Conservation (phyloP, 139 green algal genomes). For the Tetradesmus lagerheimii region DNA sequence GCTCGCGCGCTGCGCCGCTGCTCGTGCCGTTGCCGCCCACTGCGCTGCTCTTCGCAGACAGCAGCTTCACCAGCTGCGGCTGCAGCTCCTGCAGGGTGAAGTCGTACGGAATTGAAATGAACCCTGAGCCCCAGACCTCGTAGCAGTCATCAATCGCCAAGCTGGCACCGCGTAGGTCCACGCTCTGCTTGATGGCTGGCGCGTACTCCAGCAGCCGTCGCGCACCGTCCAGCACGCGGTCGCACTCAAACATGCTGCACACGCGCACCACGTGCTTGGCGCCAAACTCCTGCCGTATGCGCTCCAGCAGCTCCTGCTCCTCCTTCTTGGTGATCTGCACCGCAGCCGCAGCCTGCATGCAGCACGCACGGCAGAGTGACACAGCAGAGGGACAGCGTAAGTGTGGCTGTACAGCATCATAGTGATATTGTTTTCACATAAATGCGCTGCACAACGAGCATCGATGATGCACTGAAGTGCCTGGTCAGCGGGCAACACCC, state of each 20-base stretch:
- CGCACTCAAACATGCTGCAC: conserved; percentile 45
- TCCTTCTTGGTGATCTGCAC: conserved; percentile 48
- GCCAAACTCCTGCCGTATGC: conserved; percentile 61
- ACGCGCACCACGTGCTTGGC: conserved; percentile 57
- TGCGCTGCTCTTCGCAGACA: not conserved
- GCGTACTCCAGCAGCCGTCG: conserved; percentile 82
- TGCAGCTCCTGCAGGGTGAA: conserved; percentile 70
- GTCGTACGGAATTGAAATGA: conserved; percentile 94
- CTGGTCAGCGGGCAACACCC: no score
- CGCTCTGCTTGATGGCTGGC: conserved; percentile 69
- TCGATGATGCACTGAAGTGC: no score
- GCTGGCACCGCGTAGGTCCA: conserved; percentile 82
- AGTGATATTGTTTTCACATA: no score
- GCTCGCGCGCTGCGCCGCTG: conserved; percentile 13
- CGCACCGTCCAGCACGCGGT: conserved; percentile 74
- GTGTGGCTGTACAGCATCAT: no score
- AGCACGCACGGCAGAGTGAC: not conserved
- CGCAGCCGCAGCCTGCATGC: conserved; percentile 33
- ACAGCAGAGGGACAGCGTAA: no score
- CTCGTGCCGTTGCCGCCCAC: conserved; percentile 18
- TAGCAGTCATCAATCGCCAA: conserved; percentile 95
- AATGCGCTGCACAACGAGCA: not conserved
- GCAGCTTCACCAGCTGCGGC: conserved; percentile 45
- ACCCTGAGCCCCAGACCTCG: conserved; percentile 92
- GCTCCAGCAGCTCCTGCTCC: conserved; percentile 72